Evolutionary conservation across 2,329 filamentous ascomycete genomes (phyloP), one percentile per base, ranked within the genome.

Genomic region (Dactylonectria estremocensis): DNA sequence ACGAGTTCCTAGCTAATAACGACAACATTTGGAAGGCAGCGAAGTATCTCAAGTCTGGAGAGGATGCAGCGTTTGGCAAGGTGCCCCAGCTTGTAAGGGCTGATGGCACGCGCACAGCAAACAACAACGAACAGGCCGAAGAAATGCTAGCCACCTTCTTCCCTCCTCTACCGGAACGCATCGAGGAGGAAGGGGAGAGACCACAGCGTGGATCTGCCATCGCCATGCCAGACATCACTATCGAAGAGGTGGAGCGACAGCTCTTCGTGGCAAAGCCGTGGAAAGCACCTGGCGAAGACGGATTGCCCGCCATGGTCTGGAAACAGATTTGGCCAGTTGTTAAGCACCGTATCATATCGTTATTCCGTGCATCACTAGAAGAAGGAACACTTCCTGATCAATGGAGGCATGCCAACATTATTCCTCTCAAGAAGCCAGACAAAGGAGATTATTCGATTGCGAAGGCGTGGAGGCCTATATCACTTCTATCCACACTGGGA

Each of bases 21-120:
- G 64, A 68, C 22, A 78, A 78, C 40, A 77, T 78, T 55, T 79
- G 69, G 76, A 68, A 77, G 57, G 75, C 74, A 20, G 74, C 75
- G 5, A 77, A 73, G 56, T 78, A 79, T 50, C 63, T 79, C 16
- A 66, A 73, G 45, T 67, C 69, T 2, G 66, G 70, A 40, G 63
- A 70, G 50, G 67, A 67, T 2, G 24, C 69, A 13, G 70, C 68
- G 20, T 74, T 73, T 52, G 53, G 53, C 43, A 64, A 48, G 45
- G 61, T 64, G 7, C 52, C 53, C 9, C 61, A 56, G 28, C 43
- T 64, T 5, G 43, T 37, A 7, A 69, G 24, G 24, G 24, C 24
- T 28, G 24, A 28, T 28, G 24, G 24, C 24, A 28, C 24, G 24
- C 24, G 24, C 22, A 73, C 69, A 7, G 54, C 40, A 16, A 66